phyloP scores from a whole-genome alignment of 2,329 filamentous ascomycete genomes.

The Ophiostoma angusticollis region DNA sequence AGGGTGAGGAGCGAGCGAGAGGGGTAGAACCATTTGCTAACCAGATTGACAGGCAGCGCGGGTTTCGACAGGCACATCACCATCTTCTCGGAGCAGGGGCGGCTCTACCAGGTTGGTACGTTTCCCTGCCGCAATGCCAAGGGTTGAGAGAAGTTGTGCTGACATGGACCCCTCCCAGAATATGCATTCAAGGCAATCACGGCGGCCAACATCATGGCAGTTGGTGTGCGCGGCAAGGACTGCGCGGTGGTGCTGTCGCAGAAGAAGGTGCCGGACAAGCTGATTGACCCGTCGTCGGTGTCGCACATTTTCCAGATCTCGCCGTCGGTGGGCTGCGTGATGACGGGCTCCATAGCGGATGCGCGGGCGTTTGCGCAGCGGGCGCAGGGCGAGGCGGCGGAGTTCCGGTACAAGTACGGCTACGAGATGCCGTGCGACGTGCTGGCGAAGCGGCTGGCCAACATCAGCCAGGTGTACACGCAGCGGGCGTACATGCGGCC shows the following conservation, averaged over 20 bases:
- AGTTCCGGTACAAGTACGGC: conserved; percentile 96
- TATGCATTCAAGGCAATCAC: conserved; percentile 99
- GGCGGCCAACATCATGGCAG: conserved; percentile 95
- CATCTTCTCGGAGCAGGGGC: conserved; percentile 97
- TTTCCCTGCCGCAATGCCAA: too few relatives aligned
- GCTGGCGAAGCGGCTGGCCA: conserved; percentile 89
- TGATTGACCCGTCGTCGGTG: conserved; percentile 94
- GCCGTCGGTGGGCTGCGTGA: conserved; percentile 90
- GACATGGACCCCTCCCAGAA: conserved; percentile 42
- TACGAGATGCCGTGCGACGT: conserved; percentile 99
- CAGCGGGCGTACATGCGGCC: conserved; percentile 98
- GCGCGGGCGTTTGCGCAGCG: conserved; percentile 85
- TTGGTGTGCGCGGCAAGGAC: conserved; percentile 91
- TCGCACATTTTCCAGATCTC: conserved; percentile 97
- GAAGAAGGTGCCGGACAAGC: conserved; percentile 99
- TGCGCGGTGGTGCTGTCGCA: conserved; percentile 95
- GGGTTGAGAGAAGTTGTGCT: conserved; percentile 5
- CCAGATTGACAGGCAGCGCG: conserved; percentile 50
- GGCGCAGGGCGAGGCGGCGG: conserved; percentile 87
- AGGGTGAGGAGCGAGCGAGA: too few relatives aligned
- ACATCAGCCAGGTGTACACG: conserved; percentile 99
- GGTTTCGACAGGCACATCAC: conserved; percentile 98
- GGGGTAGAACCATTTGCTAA: not conserved
- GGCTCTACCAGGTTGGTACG: conserved; percentile 98
- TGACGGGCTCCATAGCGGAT: conserved; percentile 97